A percentile compares a stretch with the other conserved stretches of the same genome.
Conservation (phyloP, 1,139 yeast species). For the Sugiyamaella pinicola region DNA sequence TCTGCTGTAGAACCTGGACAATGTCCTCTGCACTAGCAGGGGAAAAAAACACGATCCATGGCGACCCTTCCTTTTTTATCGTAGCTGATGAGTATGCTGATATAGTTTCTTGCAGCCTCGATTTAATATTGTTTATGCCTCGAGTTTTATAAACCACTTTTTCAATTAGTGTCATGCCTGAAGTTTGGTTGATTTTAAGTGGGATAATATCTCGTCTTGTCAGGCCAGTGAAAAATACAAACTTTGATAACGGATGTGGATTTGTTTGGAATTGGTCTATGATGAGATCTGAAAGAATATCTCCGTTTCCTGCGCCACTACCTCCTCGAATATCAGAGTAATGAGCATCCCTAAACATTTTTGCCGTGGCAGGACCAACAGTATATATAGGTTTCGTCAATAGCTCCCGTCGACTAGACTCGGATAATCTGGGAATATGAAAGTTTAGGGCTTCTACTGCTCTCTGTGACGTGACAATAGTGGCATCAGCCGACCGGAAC, state of each 20-base stretch:
- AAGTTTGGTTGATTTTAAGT: slow-evolving; percentile 49
- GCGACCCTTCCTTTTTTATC: slow-evolving; percentile 3
- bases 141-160: slow-evolving; percentile 70
- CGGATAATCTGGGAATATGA: slow-evolving; percentile 23
- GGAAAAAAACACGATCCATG: slow-evolving; percentile 72
- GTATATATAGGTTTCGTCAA: slow-evolving; percentile 66
- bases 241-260: slow-evolving; percentile 33
- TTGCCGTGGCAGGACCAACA: slow-evolving; percentile 88
- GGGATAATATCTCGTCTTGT: slow-evolving; percentile 83
- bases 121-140: slow-evolving; percentile 50
- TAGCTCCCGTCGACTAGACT: slow-evolving; percentile 35
- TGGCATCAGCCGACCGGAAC: slow-evolving; percentile 49
- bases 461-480: slow-evolving; percentile 88
- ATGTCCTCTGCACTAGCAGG: slow-evolving; percentile 82
- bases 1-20: slow-evolving; percentile 43
- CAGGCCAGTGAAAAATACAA: slow-evolving; percentile 86
- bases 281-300: slow-evolving; percentile 65
- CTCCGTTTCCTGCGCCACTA: slow-evolving; percentile 77
- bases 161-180: slow-evolving; percentile 59
- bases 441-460: slow-evolving; percentile 74
- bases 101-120: slow-evolving; percentile 31
- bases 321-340: slow-evolving; percentile 75
- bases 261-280: slow-evolving; percentile 45
- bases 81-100: slow-evolving; percentile 9
- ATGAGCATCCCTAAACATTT: slow-evolving; percentile 62